These are phyloP conservation scores for Lycium ferocissimum DNA, from an alignment of 257 asterid genomes.

Conservation along the genomic window DNA sequence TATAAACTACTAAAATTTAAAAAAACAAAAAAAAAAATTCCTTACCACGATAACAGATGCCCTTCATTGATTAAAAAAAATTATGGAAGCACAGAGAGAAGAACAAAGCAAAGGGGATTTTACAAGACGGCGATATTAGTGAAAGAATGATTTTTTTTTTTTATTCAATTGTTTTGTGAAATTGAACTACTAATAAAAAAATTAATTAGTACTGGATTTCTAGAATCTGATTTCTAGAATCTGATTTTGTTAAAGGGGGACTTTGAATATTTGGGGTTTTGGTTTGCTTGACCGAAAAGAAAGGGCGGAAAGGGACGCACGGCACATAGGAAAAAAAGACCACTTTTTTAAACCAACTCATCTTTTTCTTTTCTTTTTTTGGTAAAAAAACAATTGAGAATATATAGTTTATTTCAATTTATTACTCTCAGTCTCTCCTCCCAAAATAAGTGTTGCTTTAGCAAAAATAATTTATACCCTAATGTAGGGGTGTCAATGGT, in stretches of 20 bases:
- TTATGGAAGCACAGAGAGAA: background rate
- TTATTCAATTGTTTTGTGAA: background rate
- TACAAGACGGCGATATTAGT: background rate
- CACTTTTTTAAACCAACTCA: background rate
- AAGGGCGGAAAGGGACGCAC: background rate
- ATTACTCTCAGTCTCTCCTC: too few relatives aligned
- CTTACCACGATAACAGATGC: conserved; percentile 12
- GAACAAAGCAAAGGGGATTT: background rate
- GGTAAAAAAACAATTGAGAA: background rate
- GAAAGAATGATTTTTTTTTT: background rate
- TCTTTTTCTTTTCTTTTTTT: background rate
- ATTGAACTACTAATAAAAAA: background rate
- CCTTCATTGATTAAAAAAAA: background rate
- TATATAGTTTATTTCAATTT: background rate
- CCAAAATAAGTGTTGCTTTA: too few relatives aligned
- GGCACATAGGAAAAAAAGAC: background rate
- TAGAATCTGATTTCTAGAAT: background rate
- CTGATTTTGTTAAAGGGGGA: background rate
- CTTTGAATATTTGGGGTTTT: background rate
- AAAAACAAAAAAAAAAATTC: background rate
- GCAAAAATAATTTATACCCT: too few relatives aligned
- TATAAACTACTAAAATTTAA: background rate
- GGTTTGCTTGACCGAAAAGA: background rate
- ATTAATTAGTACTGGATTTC: background rate
- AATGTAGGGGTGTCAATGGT: too few relatives aligned